A percentile compares a stretch with the other conserved stretches of the same genome.
Evolutionary conservation across 176 grass and related monocot species (phyloP).

Genomic region (Musa troglodytarum): DNA sequence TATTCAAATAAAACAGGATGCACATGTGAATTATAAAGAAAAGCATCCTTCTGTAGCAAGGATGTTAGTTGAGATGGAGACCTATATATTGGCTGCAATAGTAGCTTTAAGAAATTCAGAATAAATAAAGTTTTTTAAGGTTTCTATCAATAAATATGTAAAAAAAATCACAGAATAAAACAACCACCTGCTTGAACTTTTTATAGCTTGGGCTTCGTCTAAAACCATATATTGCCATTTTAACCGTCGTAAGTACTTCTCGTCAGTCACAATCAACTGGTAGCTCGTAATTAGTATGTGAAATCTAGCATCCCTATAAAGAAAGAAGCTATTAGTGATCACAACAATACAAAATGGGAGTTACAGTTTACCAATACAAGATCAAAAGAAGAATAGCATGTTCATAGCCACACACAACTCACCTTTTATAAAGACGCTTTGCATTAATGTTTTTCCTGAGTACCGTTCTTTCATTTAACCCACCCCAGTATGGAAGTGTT

Average conservation of each 20-base stretch:
- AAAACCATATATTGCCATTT: slow-evolving; percentile 99
- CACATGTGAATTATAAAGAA: slow-evolving; percentile 8
- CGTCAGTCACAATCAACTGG: slow-evolving; percentile 93
- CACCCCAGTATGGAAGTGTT: slow-evolving; percentile 96
- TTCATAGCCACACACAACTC: not conserved
- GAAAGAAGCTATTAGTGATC: slow-evolving; percentile 21
- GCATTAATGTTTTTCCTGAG: slow-evolving; percentile 96
- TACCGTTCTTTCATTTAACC: slow-evolving; percentile 53
- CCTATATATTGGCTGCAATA: not conserved
- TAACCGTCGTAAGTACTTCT: slow-evolving; percentile 86
- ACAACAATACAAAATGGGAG: slow-evolving; percentile 21
- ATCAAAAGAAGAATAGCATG: not conserved
- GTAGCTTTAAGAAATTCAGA: not conserved
- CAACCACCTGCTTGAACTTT: slow-evolving; percentile 87
- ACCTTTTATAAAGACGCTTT: slow-evolving; percentile 91
- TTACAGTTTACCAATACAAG: not conserved
- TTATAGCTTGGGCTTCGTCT: slow-evolving; percentile 98
- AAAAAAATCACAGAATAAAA: not conserved
- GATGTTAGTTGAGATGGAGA: not conserved
- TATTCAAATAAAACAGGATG: not conserved
- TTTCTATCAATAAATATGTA: not conserved
- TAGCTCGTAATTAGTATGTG: slow-evolving; percentile 99
- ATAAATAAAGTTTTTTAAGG: not conserved
- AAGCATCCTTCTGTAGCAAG: not conserved
- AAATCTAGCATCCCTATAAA: slow-evolving; percentile 74